Evolutionary conservation across 2,329 filamentous ascomycete genomes (phyloP).

Genomic region (Colletotrichum falcatum): DNA sequence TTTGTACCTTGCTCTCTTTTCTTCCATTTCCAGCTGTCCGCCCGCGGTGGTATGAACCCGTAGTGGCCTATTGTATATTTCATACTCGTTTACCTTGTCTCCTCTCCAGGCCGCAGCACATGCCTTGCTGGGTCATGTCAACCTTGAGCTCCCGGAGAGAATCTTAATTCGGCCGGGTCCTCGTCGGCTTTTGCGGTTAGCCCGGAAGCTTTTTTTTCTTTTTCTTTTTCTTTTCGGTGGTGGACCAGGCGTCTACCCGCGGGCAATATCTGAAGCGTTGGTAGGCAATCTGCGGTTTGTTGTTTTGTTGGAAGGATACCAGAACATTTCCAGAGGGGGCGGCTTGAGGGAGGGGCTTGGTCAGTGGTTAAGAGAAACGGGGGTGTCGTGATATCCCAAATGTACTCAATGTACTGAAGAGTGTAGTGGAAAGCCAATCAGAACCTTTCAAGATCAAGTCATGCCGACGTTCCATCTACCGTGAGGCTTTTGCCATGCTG

Average conservation of each 20-base stretch:
- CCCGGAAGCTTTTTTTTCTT: background rate
- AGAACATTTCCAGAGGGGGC: slow-evolving; percentile 22
- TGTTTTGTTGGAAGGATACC: slow-evolving; percentile 32
- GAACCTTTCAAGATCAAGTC: background rate
- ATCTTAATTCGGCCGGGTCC: slow-evolving; percentile 32
- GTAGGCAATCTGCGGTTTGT: background rate
- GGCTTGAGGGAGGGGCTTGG: background rate
- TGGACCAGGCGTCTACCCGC: slow-evolving; percentile 40
- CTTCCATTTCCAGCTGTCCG: slow-evolving; percentile 14
- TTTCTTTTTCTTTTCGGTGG: background rate
- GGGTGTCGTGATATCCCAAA: slow-evolving; percentile 37
- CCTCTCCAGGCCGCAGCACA: background rate
- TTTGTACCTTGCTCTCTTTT: slow-evolving; percentile 18
- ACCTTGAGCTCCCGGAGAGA: slow-evolving; percentile 36
- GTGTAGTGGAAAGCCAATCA: slow-evolving; percentile 32
- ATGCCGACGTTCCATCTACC: background rate
- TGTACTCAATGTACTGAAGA: slow-evolving; percentile 16
- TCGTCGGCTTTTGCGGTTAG: slow-evolving; percentile 13
- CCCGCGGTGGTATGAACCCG: background rate
- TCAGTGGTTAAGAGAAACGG: background rate
- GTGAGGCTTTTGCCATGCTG: no score
- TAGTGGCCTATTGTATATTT: slow-evolving; percentile 32
- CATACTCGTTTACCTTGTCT: slow-evolving; percentile 18
- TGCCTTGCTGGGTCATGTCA: background rate
- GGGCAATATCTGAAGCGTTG: slow-evolving; percentile 14